Evolutionary conservation across 1,284 basidiomycete genomes (phyloP).

Genomic region (Hemileia vastatrix): DNA sequence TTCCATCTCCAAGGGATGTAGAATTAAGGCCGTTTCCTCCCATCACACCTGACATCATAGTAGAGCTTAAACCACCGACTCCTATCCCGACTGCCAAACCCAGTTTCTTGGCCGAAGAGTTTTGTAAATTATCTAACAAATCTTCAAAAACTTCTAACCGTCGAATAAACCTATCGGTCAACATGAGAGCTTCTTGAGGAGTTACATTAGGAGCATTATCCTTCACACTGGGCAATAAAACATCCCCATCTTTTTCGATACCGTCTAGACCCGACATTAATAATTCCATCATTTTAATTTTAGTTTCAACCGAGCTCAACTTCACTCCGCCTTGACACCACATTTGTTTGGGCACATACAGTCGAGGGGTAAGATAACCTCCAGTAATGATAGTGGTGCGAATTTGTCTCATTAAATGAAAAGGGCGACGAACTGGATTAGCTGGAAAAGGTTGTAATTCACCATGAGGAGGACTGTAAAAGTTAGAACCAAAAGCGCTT

Average conservation of each 20-base stretch:
- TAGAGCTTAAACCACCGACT: constrained; percentile 53
- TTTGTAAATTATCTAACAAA: constrained; percentile 62
- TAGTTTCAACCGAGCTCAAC: constrained; percentile 66
- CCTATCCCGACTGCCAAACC: constrained; percentile 74
- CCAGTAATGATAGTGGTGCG: constrained; percentile 72
- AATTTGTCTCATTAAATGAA: constrained; percentile 75
- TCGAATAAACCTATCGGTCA: constrained; percentile 39
- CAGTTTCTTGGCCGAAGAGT: constrained; percentile 62
- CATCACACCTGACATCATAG: not conserved
- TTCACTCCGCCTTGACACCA: constrained; percentile 85
- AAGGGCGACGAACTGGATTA: constrained; percentile 54
- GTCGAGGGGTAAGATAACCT: constrained; percentile 71
- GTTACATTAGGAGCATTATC: constrained; percentile 42
- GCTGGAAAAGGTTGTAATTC: constrained; percentile 16
- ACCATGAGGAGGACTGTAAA: no score
- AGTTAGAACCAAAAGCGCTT: no score
- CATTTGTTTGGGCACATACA: constrained; percentile 78
- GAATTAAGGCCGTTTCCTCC: not conserved
- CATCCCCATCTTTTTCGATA: constrained; percentile 47
- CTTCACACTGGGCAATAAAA: constrained; percentile 23
- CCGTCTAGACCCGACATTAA: constrained; percentile 65
- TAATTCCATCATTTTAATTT: constrained; percentile 71
- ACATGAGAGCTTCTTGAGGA: constrained; percentile 32
- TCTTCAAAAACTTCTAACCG: constrained; percentile 63
- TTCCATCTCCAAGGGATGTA: constrained; percentile 61